These are phyloP conservation scores for Suillus luteus DNA, from an alignment of 768 basidiomycete genomes.

Conservation along the genomic window DNA sequence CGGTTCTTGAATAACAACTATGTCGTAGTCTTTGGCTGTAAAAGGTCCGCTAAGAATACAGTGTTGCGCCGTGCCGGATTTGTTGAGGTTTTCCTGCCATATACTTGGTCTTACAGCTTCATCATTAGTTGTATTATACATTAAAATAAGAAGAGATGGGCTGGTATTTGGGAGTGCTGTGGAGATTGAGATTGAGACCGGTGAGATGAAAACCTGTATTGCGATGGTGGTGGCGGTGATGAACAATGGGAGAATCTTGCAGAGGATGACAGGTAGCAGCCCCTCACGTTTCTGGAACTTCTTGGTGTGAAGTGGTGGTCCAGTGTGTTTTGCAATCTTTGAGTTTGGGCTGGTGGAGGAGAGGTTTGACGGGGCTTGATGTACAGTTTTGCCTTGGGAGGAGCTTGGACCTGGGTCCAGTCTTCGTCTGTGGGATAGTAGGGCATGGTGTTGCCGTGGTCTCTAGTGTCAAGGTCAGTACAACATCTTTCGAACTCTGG, in stretches of 20 bases:
- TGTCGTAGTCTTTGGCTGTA: too few relatives aligned
- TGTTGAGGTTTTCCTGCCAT: conserved; percentile 35
- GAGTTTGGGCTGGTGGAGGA: too few relatives aligned
- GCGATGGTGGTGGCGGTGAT: too few relatives aligned
- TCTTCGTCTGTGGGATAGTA: conserved; percentile 19
- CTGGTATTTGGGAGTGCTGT: too few relatives aligned
- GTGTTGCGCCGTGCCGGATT: conserved; percentile 23
- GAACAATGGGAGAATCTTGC: background rate
- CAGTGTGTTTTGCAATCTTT: background rate
- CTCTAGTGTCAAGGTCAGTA: background rate
- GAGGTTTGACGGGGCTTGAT: background rate
- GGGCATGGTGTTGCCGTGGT: conserved; percentile 14
- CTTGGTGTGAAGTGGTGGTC: background rate
- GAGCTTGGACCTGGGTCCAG: conserved; percentile 13
- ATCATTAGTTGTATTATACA: background rate
- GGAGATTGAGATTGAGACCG: too few relatives aligned
- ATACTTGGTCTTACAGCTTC: conserved; percentile 16
- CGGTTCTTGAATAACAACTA: too few relatives aligned
- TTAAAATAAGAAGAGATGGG: background rate
- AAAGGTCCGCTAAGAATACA: conserved; percentile 17
- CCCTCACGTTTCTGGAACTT: background rate
- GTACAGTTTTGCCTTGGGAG: background rate
- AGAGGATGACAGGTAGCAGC: background rate
- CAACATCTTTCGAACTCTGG: background rate
- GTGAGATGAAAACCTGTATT: too few relatives aligned